Evolutionary conservation across 768 basidiomycete genomes (phyloP), one percentile per base, ranked within the genome.

Genomic region (Porpolomopsis calyptriformis): DNA sequence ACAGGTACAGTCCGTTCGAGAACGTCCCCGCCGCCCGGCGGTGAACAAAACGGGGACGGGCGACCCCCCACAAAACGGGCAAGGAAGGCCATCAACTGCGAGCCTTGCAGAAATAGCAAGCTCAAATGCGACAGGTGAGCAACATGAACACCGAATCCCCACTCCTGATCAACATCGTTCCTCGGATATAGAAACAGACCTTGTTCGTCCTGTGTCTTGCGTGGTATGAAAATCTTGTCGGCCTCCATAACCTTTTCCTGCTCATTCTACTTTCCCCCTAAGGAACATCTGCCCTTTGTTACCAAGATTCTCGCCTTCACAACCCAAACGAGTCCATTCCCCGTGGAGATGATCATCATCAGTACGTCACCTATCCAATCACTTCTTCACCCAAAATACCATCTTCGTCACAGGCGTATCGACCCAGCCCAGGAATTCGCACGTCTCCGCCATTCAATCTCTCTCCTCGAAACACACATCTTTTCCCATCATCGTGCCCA

Each of bases 41-140:
- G 49, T 23, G 77, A 78, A 18, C 71, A 70, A 44, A 62, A 64
- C 39, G 57, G 56, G 37, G 80, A 82, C 57, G 70, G 73, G 20
- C 70, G 78, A 0, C 81, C 81, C 0, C 83, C 85, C 2, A 78
- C 85, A 19, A 90, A 89, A 63, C 80, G 87, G 38, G 82, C 87
- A 0, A 72, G 87, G 49, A 89, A 89, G 58, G 85, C 87, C 14
- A 87, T 90, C 54, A 90, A 90, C 65, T 90, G 87, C 58, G 85
- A 87, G 55, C 87, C 87, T 2, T 90, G 87, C 67, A 73, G 87
- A 58, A 82, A 80, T 55, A 85, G 81, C 70, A 87, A 89, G 65
- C 77, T 89, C 55, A 88, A 90, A 65, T 90, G 87, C 68, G 87
- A 90, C 64, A 80, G 85, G 85, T 83, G 46, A 37, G 65, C 45